Base-by-base conservation (phyloP, 495 filamentous ascomycete genomes). In the Cetradonia linearis region DNA sequence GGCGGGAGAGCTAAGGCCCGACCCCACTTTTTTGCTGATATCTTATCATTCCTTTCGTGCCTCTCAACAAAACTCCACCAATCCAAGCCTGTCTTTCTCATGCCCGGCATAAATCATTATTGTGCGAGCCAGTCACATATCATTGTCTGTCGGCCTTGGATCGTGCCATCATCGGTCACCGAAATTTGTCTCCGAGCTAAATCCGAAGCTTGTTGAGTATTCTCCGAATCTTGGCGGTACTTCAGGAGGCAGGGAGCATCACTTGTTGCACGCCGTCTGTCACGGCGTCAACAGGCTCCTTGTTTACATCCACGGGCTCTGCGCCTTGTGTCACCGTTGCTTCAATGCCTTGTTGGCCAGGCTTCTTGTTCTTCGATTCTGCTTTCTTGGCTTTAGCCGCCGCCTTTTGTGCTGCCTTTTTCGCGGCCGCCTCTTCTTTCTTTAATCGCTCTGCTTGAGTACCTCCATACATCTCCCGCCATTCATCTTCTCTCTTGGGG, bases 401-500 rank as follows among this genome's bases (percentile, higher is more conserved):
- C 33, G 77, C 80, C 69, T 80, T 82, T 59, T 77, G 77, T 0
- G 75, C 76, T 9, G 76, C 76, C 53, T 75, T 67, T 61, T 73
- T 83, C n/a, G 80, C 81, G 25, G 79, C 79, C 16, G 84, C 84
- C 52, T 88, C 82, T 58, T 85, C 86, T 69, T 88, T 81, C 68
- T 78, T 78, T 61, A 77, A 70, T 34, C 77, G 66, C 56, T 81
- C 75, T 58, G 81, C 85, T 67, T 87, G 81, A 1, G 80, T 85
- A 34, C 89, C 89, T 37, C 92, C 91, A 69, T 86, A 97, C 66
- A 76, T 74, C 40, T 84, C 81, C 56, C 84, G 82, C 92, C 92
- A 97, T 68, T 89, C 84, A 27, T 84, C 78, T 23, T 85, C 86
- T 74, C 89, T 92, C 74, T 86, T 86, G 20, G 85, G 78, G 57